A percentile compares a stretch with the other conserved stretches of the same genome.
These are phyloP conservation scores for Jaminaea rosea DNA, from an alignment of 1,284 basidiomycete genomes.

Conservation along the genomic window DNA sequence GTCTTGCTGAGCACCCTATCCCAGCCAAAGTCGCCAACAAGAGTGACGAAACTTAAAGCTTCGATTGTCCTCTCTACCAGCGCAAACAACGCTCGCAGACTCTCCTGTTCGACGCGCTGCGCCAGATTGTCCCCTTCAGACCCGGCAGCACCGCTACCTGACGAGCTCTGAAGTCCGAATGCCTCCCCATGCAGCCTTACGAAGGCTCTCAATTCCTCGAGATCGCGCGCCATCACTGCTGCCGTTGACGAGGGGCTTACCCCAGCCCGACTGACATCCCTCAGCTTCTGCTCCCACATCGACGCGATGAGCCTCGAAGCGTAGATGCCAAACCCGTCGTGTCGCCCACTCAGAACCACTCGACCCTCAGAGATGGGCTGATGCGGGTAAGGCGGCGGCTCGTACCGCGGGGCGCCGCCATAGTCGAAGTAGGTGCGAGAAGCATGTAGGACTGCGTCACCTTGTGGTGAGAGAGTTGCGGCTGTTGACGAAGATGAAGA, in stretches of 20 bases:
- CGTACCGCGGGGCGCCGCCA: slow-evolving; percentile 16
- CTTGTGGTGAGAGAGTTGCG: slow-evolving; percentile 6
- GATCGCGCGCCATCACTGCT: neutral
- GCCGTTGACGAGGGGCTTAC: neutral
- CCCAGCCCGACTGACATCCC: neutral
- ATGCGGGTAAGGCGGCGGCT: slow-evolving; percentile 11
- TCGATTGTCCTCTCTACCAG: slow-evolving; percentile 58
- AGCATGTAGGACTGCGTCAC: slow-evolving; percentile 38
- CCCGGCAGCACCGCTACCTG: neutral
- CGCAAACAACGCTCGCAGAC: slow-evolving; percentile 62
- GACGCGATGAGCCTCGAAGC: slow-evolving; percentile 74
- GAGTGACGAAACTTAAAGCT: slow-evolving; percentile 77
- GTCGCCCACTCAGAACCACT: slow-evolving; percentile 72
- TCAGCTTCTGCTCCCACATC: slow-evolving; percentile 61
- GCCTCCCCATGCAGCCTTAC: neutral
- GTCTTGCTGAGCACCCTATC: neutral
- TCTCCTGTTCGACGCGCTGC: slow-evolving; percentile 66
- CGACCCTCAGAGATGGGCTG: slow-evolving; percentile 52
- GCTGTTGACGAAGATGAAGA: neutral
- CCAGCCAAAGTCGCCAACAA: slow-evolving; percentile 65
- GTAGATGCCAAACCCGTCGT: slow-evolving; percentile 81
- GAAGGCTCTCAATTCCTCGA: neutral
- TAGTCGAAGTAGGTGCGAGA: slow-evolving; percentile 39
- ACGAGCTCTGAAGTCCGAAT: neutral
- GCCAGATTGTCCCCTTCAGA: slow-evolving; percentile 9